Evolutionary conservation across 2,329 filamentous ascomycete genomes (phyloP), one percentile per base, ranked within the genome.

Genomic region (Akanthomyces lecanii): DNA sequence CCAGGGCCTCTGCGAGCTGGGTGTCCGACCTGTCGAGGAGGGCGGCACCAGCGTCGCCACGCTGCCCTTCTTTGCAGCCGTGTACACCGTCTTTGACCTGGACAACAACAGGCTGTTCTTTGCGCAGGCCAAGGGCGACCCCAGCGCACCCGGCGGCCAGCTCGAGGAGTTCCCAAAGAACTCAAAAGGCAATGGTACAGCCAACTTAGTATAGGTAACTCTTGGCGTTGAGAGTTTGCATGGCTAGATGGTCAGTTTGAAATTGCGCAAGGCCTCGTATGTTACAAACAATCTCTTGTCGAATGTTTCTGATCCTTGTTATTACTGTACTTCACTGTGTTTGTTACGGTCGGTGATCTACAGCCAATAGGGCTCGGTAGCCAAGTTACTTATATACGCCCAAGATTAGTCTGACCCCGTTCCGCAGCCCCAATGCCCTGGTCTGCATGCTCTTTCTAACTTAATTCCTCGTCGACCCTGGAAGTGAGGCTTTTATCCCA

Each of bases 381-480:
- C 28, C 28, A 5, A 30, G 28, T 30, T 30, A 5, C 6, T 30
- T 6, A 5, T 30, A 30, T 2, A 5, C 6, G 6, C 6, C 6
- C 28, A 30, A 6, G 28, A 30, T 30, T 30, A 30, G 28, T 30
- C 28, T 30, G 28, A 6, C 57, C 72, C 75, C 48, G 81, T 79
- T 73, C 74, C 74, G 79, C 16, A 70, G 70, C 3, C 74, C 77
- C 5, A 66, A 70, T 14, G 70, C 72, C 52, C 63, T 71, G 16
- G 70, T 77, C 23, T 75, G 80, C 11, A 79, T 82, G 69, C 76
- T 87, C 5, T 75, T 85, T 65, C 80, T 83, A 67, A 82, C 80
- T 6, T 84, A 88, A 70, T 74, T 87, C n/a, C 77, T 87, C 30
- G 78, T 85, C 61, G 83, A 77, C 12, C 12, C 72, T 81, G 21